Percentiles rank a stretch among this genome's conserved stretches.
Evolutionary conservation across 164 flowering plant genomes (phyloP).

Genomic region (Chimonanthus salicifolius): DNA sequence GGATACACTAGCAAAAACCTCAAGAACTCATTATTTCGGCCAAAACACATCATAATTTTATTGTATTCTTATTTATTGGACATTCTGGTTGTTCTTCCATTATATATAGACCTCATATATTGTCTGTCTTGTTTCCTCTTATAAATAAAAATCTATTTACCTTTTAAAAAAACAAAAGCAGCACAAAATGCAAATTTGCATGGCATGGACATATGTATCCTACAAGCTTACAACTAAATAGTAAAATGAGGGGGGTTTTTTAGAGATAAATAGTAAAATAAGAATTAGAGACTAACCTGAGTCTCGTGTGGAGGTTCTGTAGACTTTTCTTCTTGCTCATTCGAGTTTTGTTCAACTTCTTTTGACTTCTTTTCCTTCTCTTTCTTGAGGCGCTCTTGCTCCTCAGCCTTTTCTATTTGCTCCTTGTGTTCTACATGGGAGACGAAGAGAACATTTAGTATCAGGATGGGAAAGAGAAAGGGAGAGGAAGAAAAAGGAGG

Average conservation of each 20-base stretch:
- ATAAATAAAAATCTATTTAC: no score
- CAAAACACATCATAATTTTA: no score
- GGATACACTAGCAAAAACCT: no score
- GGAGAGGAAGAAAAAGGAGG: no score
- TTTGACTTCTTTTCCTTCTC: slow-evolving; percentile 64
- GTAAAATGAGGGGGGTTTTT: background rate
- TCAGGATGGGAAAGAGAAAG: background rate
- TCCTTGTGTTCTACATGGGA: slow-evolving; percentile 68
- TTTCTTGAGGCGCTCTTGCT: slow-evolving; percentile 70
- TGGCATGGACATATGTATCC: background rate
- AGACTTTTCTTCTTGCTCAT: slow-evolving; percentile 24
- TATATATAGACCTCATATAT: no score
- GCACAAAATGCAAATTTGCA: background rate
- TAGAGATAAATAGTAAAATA: background rate
- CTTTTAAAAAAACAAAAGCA: background rate
- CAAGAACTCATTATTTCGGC: no score
- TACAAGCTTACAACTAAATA: background rate
- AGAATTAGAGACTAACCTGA: slow-evolving; percentile 33
- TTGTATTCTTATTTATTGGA: no score
- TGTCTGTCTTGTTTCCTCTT: no score
- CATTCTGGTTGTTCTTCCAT: no score
- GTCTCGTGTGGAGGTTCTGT: slow-evolving; percentile 28
- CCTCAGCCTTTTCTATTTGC: slow-evolving; percentile 92
- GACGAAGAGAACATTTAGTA: slow-evolving; percentile 6
- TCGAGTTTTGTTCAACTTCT: slow-evolving; percentile 45